Base-by-base conservation (phyloP, 495 filamentous ascomycete species). In the Antarctomyces pellizariae region DNA sequence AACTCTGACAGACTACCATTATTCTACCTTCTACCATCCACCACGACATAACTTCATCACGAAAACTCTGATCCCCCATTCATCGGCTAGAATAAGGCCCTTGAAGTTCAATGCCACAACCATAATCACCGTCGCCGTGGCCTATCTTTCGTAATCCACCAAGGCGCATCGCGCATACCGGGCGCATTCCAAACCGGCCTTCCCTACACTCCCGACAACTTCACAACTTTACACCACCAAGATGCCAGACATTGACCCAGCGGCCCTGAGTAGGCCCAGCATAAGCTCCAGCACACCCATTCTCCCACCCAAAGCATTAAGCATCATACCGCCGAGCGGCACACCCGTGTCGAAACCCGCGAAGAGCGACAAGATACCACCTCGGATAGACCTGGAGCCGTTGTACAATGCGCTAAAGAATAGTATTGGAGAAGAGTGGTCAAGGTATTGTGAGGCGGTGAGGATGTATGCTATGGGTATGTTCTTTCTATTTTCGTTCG, bases 311-410 rank as follows among this genome's bases (percentile, higher is more conserved):
- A 74, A 78, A 39, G 50, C 60, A 24, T 54, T 74, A 30, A 61
- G 61, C 29, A 49, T 63, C 22, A 62, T 62, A 13, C 55, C 55
- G 9, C 48, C 66, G 6, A 51, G 57, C 26, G 47, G 61, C 7
- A 57, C 64, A 52, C 75, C 58, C 51, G 56, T 48, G 29, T 61
- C 51, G 26, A 78, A 73, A 38, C n/a, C n/a, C n/a, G n/a, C n/a
- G n/a, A n/a, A n/a, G n/a, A 64, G 66, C 3, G 68, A 67, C 33
- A 71, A 73, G 56, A 50, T 62, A 25, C 61, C 68, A 2, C 57
- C 69, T 22, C 74, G 86, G 39, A 75, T 95, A 32, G 83, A 97
- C 42, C 54, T 91, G 13, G 83, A 93, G 44, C 75, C 79, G 15
- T 57, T 83, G 36, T 93, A 95, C 44, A 73, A 76, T 18, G 67